Evolutionary conservation across 352 stramenopile genomes (phyloP), one percentile per base, ranked within the genome.

Genomic region (Phytophthora sojae): DNA sequence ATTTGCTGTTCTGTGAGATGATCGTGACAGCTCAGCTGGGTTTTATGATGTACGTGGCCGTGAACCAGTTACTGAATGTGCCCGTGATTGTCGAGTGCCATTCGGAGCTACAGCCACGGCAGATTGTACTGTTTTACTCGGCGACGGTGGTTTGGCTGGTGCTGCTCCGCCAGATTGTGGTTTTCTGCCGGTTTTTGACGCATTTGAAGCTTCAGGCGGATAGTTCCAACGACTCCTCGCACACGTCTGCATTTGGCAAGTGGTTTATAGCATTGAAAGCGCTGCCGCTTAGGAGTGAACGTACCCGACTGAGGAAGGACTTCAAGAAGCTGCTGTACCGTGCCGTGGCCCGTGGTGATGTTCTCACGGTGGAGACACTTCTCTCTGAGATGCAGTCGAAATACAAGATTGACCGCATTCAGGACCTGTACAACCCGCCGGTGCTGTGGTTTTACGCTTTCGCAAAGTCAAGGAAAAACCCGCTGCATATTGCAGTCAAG

Each of bases 161-260:
- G 39, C 66, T 93, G 12, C 80, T 86, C 39, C 82, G 74, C 53
- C 87, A 94, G 66, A 82, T 90, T 52, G 63, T 90, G 6, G 61
- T 93, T 2, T 94, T 94, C 54, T 90, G 81, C 23, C 83, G 84
- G 42, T 95, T 95, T 35, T 71, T 91, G 26, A 84, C 82, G 45
- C 87, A 95, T 64, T 75, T 92, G 19, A 92, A 92, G 66, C 80
- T 95, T 0, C 87, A 95, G 37, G 79, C 86, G 0, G 85, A 91
- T 42, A 80, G 82, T 4, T 78, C 68, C 0, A 90, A 94, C 57
- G 87, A 93, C 66, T 72, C 83, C 14, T 81, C 76, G 0, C 85
- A 94, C 63, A 92, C 87, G 8, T 91, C 87, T 3, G 74, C 75
- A 7, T 65, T 93, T 8, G 79, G 77, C 19, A 76, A 75, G 50